Evolutionary conservation across 306 rosid genomes (phyloP).

Genomic region (Quercus agrifolia): DNA sequence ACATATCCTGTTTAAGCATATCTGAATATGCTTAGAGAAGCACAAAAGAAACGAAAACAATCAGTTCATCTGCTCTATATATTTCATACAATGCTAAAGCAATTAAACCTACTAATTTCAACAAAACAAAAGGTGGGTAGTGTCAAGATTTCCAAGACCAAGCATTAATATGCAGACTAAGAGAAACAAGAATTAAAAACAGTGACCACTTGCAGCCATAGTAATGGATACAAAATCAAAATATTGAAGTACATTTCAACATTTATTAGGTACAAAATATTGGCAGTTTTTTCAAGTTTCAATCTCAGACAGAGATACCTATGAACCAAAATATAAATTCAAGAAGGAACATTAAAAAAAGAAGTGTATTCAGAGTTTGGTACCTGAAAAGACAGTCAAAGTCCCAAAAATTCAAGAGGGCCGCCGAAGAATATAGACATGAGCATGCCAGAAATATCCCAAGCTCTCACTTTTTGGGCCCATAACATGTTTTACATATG

Average conservation of each 20-base stretch:
- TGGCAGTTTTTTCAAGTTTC: background rate
- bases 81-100: constrained; percentile 16
- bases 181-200: constrained; percentile 22
- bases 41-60: constrained; percentile 13
- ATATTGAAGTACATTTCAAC: background rate
- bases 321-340: background rate
- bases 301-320: background rate
- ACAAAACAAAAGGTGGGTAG: background rate
- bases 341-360: constrained; percentile 2
- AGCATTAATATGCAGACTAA: background rate
- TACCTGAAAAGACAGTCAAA: constrained; percentile 46
- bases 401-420: constrained; percentile 31
- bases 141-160: background rate
- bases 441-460: constrained; percentile 19
- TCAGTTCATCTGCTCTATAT: constrained; percentile 5
- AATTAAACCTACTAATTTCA: background rate
- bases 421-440: constrained; percentile 27
- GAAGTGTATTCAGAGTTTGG: constrained; percentile 11
- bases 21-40: constrained; percentile 25
- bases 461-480: constrained; percentile 6
- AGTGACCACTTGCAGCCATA: constrained; percentile 6
- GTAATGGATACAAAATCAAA: background rate
- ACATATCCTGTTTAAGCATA: constrained; percentile 46
- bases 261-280: background rate
- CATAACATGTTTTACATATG: constrained; percentile 12